Evolutionary conservation across 805 yeast species (phyloP).

Genomic region (Yarrowia keelungensis): DNA sequence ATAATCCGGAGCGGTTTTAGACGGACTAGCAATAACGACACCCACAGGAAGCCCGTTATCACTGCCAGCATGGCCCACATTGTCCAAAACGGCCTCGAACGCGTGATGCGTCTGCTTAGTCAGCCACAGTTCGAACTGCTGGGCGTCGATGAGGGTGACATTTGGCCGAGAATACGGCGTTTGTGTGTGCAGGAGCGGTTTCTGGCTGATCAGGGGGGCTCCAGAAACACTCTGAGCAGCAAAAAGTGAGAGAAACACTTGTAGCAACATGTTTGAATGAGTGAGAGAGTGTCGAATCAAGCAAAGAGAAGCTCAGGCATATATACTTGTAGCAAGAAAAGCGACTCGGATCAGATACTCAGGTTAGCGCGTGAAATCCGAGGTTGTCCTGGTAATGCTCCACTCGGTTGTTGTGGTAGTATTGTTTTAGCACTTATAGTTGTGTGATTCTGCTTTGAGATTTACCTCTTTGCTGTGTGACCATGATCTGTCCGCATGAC

Average conservation of each 20-base stretch:
- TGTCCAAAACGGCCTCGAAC: constrained; percentile 15
- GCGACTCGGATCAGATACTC: no score
- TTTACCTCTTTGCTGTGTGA: constrained; percentile 12
- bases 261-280: constrained; percentile 6
- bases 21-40: constrained; percentile 70
- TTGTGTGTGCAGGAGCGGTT: neutral
- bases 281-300: neutral
- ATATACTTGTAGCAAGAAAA: neutral
- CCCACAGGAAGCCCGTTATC: constrained; percentile 15
- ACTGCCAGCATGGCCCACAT: constrained; percentile 5
- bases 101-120: constrained; percentile 19
- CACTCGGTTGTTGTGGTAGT: constrained; percentile 8
- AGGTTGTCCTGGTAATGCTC: no score
- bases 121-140: constrained; percentile 22
- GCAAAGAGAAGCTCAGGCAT: neutral
- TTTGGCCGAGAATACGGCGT: constrained; percentile 11
- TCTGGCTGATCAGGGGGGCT: neutral
- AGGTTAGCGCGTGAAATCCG: no score
- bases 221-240: neutral
- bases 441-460: neutral
- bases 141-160: constrained; percentile 25
- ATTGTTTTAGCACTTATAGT: constrained; percentile 4
- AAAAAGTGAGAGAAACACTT: neutral
- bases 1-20: constrained; percentile 73
- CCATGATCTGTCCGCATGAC: constrained; percentile 14